phyloP scores from a whole-genome alignment of 208 protist genomes.

The Acanthamoeba comandoni region DNA sequence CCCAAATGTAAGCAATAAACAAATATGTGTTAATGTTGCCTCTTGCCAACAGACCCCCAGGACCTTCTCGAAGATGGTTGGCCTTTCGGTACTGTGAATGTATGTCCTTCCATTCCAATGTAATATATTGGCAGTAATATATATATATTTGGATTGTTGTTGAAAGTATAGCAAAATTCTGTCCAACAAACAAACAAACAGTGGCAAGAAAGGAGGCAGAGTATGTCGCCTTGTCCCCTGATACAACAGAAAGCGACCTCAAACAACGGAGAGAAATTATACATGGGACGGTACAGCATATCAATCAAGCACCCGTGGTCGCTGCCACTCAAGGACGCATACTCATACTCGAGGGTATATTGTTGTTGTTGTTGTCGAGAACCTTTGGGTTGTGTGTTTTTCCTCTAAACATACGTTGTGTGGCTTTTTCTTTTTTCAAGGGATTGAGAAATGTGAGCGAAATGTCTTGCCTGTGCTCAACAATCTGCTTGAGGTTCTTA shows the following conservation, averaged over 20 bases:
- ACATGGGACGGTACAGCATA: conserved; percentile 90
- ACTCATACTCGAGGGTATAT: conserved; percentile 93
- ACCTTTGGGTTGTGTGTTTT: conserved; percentile 13
- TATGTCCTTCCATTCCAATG: not conserved
- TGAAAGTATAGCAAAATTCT: no score
- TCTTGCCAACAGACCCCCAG: conserved; percentile 84
- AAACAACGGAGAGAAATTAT: conserved; percentile 93
- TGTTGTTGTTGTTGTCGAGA: not conserved
- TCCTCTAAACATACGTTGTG: not conserved
- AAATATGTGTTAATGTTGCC: no score
- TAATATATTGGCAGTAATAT: no score
- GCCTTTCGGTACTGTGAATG: conserved; percentile 86
- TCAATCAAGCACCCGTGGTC: conserved; percentile 93
- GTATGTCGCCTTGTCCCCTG: conserved; percentile 92
- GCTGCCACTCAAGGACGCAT: conserved; percentile 92
- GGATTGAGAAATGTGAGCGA: conserved; percentile 93
- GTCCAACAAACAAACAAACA: not conserved
- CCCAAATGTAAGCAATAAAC: no score
- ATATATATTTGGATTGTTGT: no score
- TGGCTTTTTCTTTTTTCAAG: not conserved
- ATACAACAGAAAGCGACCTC: conserved; percentile 95
- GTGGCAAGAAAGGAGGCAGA: conserved; percentile 88
- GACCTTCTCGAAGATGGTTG: conserved; percentile 91
- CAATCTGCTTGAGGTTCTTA: conserved; percentile 57
- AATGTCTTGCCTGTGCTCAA: conserved; percentile 90